These are phyloP conservation scores for Cyamopsis tetragonoloba DNA, from an alignment of 306 rosid genomes.

Conservation along the genomic window DNA sequence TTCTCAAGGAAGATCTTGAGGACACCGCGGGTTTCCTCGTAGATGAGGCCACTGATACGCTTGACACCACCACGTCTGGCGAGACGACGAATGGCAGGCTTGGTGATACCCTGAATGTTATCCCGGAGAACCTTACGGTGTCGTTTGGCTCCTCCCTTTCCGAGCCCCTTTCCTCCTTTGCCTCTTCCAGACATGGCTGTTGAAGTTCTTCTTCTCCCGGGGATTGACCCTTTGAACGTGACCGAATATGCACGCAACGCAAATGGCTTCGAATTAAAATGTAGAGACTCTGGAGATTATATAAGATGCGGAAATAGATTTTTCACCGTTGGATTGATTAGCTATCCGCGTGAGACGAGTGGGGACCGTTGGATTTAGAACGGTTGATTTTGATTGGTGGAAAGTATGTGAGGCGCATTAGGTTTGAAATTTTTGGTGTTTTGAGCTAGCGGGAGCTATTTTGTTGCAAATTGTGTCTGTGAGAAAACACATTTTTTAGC, in stretches of 20 bases:
- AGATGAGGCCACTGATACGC: constrained; percentile 58
- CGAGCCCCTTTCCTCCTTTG: constrained; percentile 57
- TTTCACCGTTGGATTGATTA: constrained; percentile 10
- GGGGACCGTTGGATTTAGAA: constrained; percentile 27
- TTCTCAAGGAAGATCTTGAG: constrained; percentile 58
- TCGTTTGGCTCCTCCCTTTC: constrained; percentile 66
- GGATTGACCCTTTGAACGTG: not conserved
- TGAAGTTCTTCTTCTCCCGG: not conserved
- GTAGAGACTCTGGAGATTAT: not conserved
- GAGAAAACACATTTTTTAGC: not conserved
- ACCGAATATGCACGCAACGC: not conserved
- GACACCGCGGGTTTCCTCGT: constrained; percentile 54
- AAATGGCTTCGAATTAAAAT: accelerated
- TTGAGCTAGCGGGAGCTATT: not conserved
- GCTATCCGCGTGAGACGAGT: constrained; percentile 22
- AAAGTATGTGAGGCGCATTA: not conserved
- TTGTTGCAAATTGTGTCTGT: constrained; percentile 12
- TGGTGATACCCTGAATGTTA: constrained; percentile 58
- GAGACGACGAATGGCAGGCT: constrained; percentile 58
- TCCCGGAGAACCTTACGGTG: constrained; percentile 64
- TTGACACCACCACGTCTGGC: constrained; percentile 56
- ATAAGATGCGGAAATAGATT: not conserved
- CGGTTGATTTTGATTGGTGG: constrained; percentile 28
- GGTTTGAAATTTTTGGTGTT: not conserved
- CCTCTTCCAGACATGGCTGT: constrained; percentile 59